Evolutionary conservation across 768 basidiomycete genomes (phyloP).

Genomic region (Pholiota microspora): DNA sequence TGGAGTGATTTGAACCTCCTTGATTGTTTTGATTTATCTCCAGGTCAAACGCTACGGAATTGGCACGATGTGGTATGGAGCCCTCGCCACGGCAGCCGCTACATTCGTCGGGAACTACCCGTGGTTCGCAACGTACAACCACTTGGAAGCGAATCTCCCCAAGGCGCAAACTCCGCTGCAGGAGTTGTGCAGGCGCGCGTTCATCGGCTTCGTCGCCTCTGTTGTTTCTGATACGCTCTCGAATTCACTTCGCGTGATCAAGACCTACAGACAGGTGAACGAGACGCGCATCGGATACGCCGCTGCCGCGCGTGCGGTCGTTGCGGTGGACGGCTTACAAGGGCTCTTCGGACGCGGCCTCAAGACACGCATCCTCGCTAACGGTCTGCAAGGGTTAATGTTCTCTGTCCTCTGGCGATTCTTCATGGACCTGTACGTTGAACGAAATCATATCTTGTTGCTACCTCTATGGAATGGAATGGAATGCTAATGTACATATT

Average conservation of each 20-base stretch:
- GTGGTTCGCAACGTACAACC: conserved; percentile 89
- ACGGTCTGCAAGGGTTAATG: conserved; percentile 89
- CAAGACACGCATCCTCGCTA: conserved; percentile 85
- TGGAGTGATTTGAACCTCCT: background rate
- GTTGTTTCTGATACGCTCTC: conserved; percentile 82
- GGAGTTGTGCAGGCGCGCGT: conserved; percentile 74
- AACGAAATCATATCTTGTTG: too few species aligned
- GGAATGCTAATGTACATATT: conserved; percentile 10
- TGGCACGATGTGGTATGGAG: conserved; percentile 84
- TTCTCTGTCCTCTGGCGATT: conserved; percentile 91
- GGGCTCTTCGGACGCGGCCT: conserved; percentile 89
- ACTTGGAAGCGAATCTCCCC: conserved; percentile 64
- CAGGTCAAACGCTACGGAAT: conserved; percentile 77
- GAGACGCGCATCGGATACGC: conserved; percentile 76
- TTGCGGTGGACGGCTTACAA: conserved; percentile 69
- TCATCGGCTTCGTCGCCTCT: conserved; percentile 90
- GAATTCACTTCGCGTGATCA: conserved; percentile 89
- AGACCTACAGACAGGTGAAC: conserved; percentile 94
- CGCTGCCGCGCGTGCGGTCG: conserved; percentile 74
- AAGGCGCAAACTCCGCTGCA: conserved; percentile 46
- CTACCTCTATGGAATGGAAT: background rate
- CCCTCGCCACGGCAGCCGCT: conserved; percentile 87
- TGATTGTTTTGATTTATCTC: background rate
- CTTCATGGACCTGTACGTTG: conserved; percentile 85
- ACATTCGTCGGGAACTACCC: conserved; percentile 94